phyloP scores from a whole-genome alignment of 306 rosid genomes.

The Purshia tridentata region DNA sequence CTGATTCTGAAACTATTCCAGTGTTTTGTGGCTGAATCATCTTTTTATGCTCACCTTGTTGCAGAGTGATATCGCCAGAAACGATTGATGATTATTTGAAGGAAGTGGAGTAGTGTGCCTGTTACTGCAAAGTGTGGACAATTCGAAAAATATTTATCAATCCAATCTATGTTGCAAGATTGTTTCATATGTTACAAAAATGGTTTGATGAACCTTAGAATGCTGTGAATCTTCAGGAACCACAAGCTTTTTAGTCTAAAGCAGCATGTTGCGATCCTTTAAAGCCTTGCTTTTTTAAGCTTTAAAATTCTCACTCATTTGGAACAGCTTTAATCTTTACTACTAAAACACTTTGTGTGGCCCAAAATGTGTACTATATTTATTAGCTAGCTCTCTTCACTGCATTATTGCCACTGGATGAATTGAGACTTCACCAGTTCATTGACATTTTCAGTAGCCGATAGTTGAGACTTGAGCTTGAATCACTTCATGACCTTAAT shows the following conservation, averaged over 20 bases:
- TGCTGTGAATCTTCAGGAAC: background rate
- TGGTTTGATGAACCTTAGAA: background rate
- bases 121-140: background rate
- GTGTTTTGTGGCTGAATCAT: background rate
- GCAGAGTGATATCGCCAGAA: conserved; percentile 94
- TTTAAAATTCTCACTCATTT: background rate
- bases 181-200: background rate
- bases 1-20: background rate
- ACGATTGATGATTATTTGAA: conserved; percentile 94
- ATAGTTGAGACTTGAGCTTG: background rate
- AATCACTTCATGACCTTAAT: too few species aligned
- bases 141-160: background rate
- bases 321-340: background rate
- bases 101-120: conserved; percentile 76
- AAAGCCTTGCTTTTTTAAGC: background rate
- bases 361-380: background rate
- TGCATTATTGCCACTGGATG: background rate
- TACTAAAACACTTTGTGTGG: background rate
- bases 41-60: conserved; percentile 21
- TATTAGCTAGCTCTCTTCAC: background rate
- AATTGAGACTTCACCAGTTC: background rate
- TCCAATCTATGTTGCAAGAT: conserved; percentile 1
- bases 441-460: background rate
- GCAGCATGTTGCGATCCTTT: conserved; percentile 1
- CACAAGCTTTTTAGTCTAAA: background rate